Evolutionary conservation across 2,329 filamentous ascomycete genomes (phyloP).

Genomic region (Pseudofabraea citricarpa): DNA sequence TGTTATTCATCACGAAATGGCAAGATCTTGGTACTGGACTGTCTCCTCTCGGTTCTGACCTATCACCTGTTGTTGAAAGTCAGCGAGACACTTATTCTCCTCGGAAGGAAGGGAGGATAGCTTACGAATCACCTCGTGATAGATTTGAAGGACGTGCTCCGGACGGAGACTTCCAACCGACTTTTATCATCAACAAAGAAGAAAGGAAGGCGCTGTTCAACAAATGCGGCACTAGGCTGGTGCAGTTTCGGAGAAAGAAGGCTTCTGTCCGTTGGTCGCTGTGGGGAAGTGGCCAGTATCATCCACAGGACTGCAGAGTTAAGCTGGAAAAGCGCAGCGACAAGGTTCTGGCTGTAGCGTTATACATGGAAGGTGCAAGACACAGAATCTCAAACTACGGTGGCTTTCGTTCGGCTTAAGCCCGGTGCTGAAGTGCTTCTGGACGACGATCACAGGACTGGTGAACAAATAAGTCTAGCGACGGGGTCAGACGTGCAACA

Average conservation of each 20-base stretch:
- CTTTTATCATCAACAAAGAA: not conserved
- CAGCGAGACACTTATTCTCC: not conserved
- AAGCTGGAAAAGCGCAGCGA: too few relatives aligned
- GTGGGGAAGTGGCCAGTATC: not conserved
- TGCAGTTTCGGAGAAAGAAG: not conserved
- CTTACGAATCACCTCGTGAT: not conserved
- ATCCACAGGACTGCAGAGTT: not conserved
- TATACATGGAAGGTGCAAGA: too few relatives aligned
- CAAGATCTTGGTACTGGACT: slow-evolving; percentile 9
- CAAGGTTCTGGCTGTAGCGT: too few relatives aligned
- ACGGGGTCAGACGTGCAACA: too few relatives aligned
- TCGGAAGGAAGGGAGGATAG: not conserved
- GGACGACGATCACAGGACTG: too few relatives aligned
- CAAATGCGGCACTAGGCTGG: not conserved
- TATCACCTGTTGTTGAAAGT: slow-evolving; percentile 1
- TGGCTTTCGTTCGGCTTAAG: too few relatives aligned
- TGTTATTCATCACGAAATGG: slow-evolving; percentile 8
- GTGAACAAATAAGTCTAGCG: too few relatives aligned
- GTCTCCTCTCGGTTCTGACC: slow-evolving; percentile 7
- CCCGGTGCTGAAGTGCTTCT: too few relatives aligned
- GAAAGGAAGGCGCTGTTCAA: not conserved
- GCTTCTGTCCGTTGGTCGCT: not conserved
- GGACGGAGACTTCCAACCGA: not conserved
- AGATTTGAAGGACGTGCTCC: not conserved
- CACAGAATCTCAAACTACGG: too few relatives aligned